A percentile compares a stretch with the other conserved stretches of the same genome.
phyloP scores from a whole-genome alignment of 768 basidiomycete species.

The Lyophyllum semitale region DNA sequence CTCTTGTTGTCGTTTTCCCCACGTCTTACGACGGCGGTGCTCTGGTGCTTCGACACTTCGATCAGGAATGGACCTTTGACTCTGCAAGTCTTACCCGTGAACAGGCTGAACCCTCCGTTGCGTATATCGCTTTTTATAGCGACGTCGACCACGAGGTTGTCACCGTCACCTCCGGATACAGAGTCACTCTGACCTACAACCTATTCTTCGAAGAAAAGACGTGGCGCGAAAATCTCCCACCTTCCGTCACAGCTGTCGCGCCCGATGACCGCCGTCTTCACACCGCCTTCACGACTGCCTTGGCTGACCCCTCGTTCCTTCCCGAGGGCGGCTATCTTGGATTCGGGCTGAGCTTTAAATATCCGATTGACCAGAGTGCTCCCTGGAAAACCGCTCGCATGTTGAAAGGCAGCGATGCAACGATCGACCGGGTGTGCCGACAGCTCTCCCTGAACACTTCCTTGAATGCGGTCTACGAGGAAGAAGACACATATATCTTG shows the following conservation, averaged over 20 bases:
- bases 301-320: conserved; percentile 34
- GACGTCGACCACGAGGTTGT: conserved; percentile 45
- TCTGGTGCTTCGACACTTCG: conserved; percentile 35
- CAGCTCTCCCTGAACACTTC: background rate
- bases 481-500: background rate
- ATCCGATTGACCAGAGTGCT: conserved; percentile 29
- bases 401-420: conserved; percentile 32
- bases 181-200: conserved; percentile 45
- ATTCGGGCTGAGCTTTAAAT: conserved; percentile 40
- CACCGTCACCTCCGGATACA: conserved; percentile 35
- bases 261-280: conserved; percentile 12
- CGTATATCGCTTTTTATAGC: conserved; percentile 36
- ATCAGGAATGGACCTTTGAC: conserved; percentile 38
- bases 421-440: conserved; percentile 21
- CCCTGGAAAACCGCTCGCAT: background rate
- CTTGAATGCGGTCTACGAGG: background rate
- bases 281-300: conserved; percentile 22
- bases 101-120: conserved; percentile 25
- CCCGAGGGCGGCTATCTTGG: conserved; percentile 40
- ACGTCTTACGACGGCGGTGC: conserved; percentile 46
- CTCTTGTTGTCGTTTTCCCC: conserved; percentile 53
- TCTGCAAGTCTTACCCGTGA: conserved; percentile 11
- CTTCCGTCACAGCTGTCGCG: conserved; percentile 4
- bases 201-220: conserved; percentile 37
- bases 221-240: background rate